These are phyloP conservation scores for Epichloe bromicola DNA, from an alignment of 2,329 filamentous ascomycete species.

Conservation along the genomic window DNA sequence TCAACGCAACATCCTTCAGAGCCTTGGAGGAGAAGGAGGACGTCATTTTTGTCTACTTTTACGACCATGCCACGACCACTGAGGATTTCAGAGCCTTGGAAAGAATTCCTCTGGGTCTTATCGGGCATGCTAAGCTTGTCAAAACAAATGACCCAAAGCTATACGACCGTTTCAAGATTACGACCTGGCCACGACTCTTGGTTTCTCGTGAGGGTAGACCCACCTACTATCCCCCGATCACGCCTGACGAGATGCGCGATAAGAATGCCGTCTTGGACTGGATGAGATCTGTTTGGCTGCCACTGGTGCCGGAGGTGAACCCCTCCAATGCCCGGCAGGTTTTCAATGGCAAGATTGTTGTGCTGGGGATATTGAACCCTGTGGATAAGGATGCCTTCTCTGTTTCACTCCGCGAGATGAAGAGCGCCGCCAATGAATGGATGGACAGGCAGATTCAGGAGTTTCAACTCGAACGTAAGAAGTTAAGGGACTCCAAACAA, in stretches of 20 bases:
- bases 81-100: slow-evolving; percentile 89
- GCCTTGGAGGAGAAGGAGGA: slow-evolving; percentile 85
- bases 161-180: slow-evolving; percentile 80
- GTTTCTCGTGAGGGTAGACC: slow-evolving; percentile 82
- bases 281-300: slow-evolving; percentile 96
- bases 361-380: slow-evolving; percentile 75
- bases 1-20: slow-evolving; percentile 64
- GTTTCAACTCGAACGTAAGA: slow-evolving; percentile 87
- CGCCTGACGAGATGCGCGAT: slow-evolving; percentile 86
- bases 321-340: slow-evolving; percentile 85
- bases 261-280: slow-evolving; percentile 64
- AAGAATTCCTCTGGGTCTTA: slow-evolving; percentile 71
- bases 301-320: slow-evolving; percentile 87
- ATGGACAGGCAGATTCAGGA: slow-evolving; percentile 90
- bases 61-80: slow-evolving; percentile 83
- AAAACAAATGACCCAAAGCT: slow-evolving; percentile 74
- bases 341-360: slow-evolving; percentile 91
- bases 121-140: slow-evolving; percentile 84
- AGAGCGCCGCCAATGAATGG: slow-evolving; percentile 92
- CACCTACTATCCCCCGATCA: slow-evolving; percentile 77
- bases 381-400: slow-evolving; percentile 68
- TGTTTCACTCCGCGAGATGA: slow-evolving; percentile 73
- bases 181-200: slow-evolving; percentile 86
- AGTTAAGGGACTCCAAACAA: slow-evolving; percentile 87
- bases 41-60: slow-evolving; percentile 95